These are phyloP conservation scores for Coriolopsis trogii DNA, from an alignment of 1,284 basidiomycete species.

Conservation along the genomic window DNA sequence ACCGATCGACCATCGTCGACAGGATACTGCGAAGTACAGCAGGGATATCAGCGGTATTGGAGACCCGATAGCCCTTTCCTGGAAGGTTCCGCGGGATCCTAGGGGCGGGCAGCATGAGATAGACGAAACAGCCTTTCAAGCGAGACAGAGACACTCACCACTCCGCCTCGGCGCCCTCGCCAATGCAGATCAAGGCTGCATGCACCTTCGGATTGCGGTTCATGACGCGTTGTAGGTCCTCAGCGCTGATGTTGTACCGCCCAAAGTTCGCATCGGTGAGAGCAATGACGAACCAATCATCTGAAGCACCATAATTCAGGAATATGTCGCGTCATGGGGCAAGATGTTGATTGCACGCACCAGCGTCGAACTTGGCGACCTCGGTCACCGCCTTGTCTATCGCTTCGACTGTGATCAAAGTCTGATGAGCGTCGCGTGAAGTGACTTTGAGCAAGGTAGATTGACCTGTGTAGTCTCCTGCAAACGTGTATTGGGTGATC, in stretches of 20 bases:
- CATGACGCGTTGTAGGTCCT: slow-evolving; percentile 59
- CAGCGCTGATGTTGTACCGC: slow-evolving; percentile 63
- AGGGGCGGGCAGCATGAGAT: not conserved
- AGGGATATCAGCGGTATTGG: slow-evolving; percentile 44
- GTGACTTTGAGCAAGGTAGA: not conserved
- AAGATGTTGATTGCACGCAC: slow-evolving; percentile 33
- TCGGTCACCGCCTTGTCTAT: slow-evolving; percentile 62
- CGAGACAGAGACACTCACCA: slow-evolving; percentile 45
- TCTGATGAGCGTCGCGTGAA: slow-evolving; percentile 4
- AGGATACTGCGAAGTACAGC: slow-evolving; percentile 42
- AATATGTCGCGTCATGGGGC: not conserved
- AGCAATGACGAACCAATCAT: slow-evolving; percentile 71
- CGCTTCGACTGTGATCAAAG: slow-evolving; percentile 51
- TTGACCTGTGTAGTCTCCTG: slow-evolving; percentile 65
- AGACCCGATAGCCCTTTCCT: slow-evolving; percentile 40
- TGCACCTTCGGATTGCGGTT: slow-evolving; percentile 64
- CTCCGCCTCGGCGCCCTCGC: slow-evolving; percentile 64
- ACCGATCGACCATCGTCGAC: slow-evolving; percentile 41
- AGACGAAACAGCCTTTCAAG: not conserved
- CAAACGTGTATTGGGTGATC: slow-evolving; percentile 68
- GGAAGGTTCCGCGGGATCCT: slow-evolving; percentile 61
- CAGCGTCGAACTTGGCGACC: slow-evolving; percentile 63
- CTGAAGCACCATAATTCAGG: slow-evolving; percentile 33
- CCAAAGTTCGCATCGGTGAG: slow-evolving; percentile 72
- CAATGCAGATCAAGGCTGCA: slow-evolving; percentile 67